Base-by-base conservation (phyloP, 805 yeast species). In the Peterozyma xylosa region DNA sequence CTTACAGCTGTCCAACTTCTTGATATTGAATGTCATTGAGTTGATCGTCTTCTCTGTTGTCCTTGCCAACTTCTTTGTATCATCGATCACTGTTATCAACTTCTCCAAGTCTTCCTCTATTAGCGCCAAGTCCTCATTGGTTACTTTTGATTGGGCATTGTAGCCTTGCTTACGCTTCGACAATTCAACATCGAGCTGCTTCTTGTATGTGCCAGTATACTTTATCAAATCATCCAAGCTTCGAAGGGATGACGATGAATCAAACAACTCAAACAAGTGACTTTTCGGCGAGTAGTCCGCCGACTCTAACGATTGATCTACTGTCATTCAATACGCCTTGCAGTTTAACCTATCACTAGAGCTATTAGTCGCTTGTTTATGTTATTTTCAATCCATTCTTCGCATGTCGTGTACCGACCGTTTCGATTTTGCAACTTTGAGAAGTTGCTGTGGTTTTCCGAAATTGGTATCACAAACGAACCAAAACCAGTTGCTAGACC, bases 1-100 rank as follows among this genome's bases (percentile, higher is more conserved):
- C 66, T 93, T 93, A 33, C 90, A 81, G 41, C 76, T 77, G 61
- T 93, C 98, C 47, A 93, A 69, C 17, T 72, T 66, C 52, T 87
- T 84, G 48, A 93, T 89, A 35, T 82, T 83, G 3, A 76, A 70
- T 0, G 97, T 91, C 76, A 88, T 83, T 3, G 57, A 61, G 11
- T 81, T 69, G 44, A 89, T 86, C 3, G 79, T 71, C 4, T 60
- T 48, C 47, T 83, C 88, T 0, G 95, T 84, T 5, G 62, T 52
- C 7, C 55, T 53, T 0, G 90, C 78, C 38, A 74, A 62, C 6
- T 51, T 42, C 49, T 75, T 71, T 38, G 82, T 74, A 7, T 63
- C 62, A 15, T 66, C 60, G 43, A 81, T 74, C 39, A 74, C 69
- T 0, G 56, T 46, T 14, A 78, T 62, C 34, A 82, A 60, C 5